phyloP scores from a whole-genome alignment of 345 rosid genomes.

The Physaria fendleri region DNA sequence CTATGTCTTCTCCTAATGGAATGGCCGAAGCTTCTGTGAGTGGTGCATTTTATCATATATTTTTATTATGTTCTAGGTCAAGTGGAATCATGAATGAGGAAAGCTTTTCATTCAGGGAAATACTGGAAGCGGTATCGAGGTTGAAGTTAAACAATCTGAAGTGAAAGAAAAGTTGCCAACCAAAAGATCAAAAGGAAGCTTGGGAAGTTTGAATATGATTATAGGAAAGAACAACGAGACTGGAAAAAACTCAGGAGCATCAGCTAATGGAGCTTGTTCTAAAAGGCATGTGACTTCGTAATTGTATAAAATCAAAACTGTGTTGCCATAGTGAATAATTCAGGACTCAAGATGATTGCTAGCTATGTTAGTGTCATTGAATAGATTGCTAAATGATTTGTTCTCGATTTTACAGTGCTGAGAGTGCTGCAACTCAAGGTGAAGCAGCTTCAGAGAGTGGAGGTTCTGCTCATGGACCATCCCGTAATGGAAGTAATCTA shows the following conservation, averaged over 20 bases:
- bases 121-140: conserved; percentile 53
- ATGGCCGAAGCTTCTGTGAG: conserved; percentile 73
- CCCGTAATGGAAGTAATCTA: conserved; percentile 58
- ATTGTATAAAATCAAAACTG: not conserved
- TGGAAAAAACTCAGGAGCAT: conserved; percentile 63
- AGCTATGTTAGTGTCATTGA: not conserved
- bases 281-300: conserved; percentile 54
- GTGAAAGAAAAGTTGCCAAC: conserved; percentile 88
- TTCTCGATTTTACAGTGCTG: conserved; percentile 48
- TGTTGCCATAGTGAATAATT: not conserved
- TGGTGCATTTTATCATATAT: conserved; percentile 9
- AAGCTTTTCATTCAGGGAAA: conserved; percentile 48
- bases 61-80: not conserved
- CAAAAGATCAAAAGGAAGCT: conserved; percentile 96
- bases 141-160: conserved; percentile 73
- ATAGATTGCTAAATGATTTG: conserved; percentile 17
- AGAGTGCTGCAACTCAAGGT: conserved; percentile 43
- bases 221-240: conserved; percentile 64
- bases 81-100: conserved; percentile 16
- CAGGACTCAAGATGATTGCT: not conserved
- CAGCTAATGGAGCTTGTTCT: conserved; percentile 78
- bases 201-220: conserved; percentile 89
- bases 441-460: conserved; percentile 73
- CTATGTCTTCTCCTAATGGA: conserved; percentile 90
- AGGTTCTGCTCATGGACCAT: conserved; percentile 45